Evolutionary conservation across 2,329 filamentous ascomycete genomes (phyloP), one percentile per base, ranked within the genome.

Genomic region (Amesomyces nigricolor): DNA sequence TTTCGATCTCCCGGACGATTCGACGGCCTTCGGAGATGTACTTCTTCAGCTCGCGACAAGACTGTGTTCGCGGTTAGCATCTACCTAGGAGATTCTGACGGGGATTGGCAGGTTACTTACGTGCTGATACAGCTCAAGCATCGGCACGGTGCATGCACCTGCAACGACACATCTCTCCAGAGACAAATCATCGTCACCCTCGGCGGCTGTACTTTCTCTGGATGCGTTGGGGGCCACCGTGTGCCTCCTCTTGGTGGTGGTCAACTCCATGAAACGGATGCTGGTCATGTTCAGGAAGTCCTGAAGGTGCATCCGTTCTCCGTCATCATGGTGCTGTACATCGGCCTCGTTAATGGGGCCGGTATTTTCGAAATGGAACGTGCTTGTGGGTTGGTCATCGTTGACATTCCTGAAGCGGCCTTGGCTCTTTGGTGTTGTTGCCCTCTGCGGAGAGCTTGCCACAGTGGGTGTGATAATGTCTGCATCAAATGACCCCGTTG

Each of bases 221-320:
- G 75, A 67, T 11, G 70, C 65, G 51, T 75, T 69, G 13, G 85
- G 85, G 2, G 82, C 87, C 45, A 87, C 84, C 0, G 92, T 97
- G 64, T 95, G 88, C 53, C 94, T 82, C 62, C 92, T 80, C 69
- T 97, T 97, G 1, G 91, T 96, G 0, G 92, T 96, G n/a, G 87
- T 96, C 48, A 99, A 78, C 68, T 99, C 94, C 88, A 99, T 96
- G 73, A 99, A 99, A 52, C 91, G 89, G 65, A 99, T 96, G 57
- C 89, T 95, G 2, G 92, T 96, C 83, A 96, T 85, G 60, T 95
- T 89, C 44, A 99, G 75, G 72, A 99, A 99, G 51, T 96, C 88
- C 63, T 96, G 90, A 3, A 99, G 77, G 45, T 91, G 87, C 52
- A 96, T 91, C 19, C 78, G 79, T 26, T 85, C 80, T 17, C 79